These are phyloP conservation scores for Apiospora koreana DNA, from an alignment of 2,329 filamentous ascomycete genomes.

Conservation along the genomic window DNA sequence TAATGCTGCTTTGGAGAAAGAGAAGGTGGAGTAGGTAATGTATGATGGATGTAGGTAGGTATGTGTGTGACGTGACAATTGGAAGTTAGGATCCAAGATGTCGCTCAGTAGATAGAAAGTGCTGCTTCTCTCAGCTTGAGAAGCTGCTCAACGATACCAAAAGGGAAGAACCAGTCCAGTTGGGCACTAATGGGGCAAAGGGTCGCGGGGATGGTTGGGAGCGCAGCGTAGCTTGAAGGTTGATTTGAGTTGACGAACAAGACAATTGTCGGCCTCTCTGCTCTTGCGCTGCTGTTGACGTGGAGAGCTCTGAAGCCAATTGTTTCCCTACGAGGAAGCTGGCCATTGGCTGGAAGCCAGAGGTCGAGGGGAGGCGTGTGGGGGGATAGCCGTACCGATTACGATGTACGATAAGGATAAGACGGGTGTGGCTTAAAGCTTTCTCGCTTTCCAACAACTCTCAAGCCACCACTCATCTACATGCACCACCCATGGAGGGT, in stretches of 20 bases:
- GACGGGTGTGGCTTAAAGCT: neutral
- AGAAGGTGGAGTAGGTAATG: slow-evolving; percentile 3
- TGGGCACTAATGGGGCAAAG: slow-evolving; percentile 3
- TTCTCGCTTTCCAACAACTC: too few relatives aligned
- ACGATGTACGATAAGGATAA: slow-evolving; percentile 1
- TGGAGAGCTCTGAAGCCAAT: slow-evolving; percentile 9
- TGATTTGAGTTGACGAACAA: slow-evolving; percentile 3
- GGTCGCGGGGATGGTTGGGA: neutral
- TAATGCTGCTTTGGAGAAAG: neutral
- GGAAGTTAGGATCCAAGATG: neutral
- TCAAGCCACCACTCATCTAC: too few relatives aligned
- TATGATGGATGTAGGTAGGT: too few relatives aligned
- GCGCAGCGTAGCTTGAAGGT: neutral
- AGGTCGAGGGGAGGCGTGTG: neutral
- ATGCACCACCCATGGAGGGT: too few relatives aligned
- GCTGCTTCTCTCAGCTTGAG: neutral
- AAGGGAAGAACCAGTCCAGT: neutral
- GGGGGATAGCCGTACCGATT: neutral
- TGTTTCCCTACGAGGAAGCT: neutral
- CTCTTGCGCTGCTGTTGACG: neutral
- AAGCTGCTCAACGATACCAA: neutral
- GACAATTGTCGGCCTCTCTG: neutral
- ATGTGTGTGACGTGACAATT: neutral
- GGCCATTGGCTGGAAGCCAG: neutral
- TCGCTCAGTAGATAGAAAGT: neutral